Evolutionary conservation across 495 filamentous ascomycete species (phyloP).

Genomic region (Lasiosphaeria ovina): DNA sequence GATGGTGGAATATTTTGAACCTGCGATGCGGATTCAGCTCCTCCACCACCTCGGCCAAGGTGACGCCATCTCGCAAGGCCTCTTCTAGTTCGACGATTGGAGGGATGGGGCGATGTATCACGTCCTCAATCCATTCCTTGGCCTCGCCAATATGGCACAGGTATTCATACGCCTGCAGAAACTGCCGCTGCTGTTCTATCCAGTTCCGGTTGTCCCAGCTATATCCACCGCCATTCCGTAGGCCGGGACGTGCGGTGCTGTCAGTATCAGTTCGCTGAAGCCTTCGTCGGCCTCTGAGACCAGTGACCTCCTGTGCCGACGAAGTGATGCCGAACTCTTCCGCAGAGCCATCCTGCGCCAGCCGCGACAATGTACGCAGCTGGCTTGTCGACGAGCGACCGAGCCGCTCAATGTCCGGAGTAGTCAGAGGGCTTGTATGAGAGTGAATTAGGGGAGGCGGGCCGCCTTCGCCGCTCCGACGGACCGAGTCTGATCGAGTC

Average conservation of each 20-base stretch:
- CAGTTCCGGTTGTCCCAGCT: constrained; percentile 86
- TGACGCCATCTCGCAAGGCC: constrained; percentile 88
- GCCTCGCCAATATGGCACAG: constrained; percentile 99
- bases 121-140: constrained; percentile 98
- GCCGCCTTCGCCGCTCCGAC: constrained; percentile 28
- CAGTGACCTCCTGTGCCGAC: constrained; percentile 77
- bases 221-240: constrained; percentile 47
- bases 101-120: constrained; percentile 84
- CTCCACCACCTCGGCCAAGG: constrained; percentile 93
- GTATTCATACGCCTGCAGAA: constrained; percentile 97
- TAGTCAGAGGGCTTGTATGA: constrained; percentile 50
- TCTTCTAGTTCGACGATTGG: constrained; percentile 97
- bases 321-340: constrained; percentile 78
- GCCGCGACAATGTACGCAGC: constrained; percentile 81
- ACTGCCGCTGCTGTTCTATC: constrained; percentile 99
- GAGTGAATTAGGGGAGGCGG: constrained; percentile 43
- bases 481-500: constrained; percentile 50
- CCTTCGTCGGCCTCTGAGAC: constrained; percentile 76
- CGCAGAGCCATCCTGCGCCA: constrained; percentile 69
- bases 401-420: constrained; percentile 73
- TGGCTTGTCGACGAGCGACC: constrained; percentile 84
- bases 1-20: constrained; percentile 78
- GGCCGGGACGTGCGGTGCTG: constrained; percentile 45
- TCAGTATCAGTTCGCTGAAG: constrained; percentile 69
- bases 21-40: constrained; percentile 73